phyloP scores from a whole-genome alignment of 495 filamentous ascomycete species.

The Aspergillus wentii region DNA sequence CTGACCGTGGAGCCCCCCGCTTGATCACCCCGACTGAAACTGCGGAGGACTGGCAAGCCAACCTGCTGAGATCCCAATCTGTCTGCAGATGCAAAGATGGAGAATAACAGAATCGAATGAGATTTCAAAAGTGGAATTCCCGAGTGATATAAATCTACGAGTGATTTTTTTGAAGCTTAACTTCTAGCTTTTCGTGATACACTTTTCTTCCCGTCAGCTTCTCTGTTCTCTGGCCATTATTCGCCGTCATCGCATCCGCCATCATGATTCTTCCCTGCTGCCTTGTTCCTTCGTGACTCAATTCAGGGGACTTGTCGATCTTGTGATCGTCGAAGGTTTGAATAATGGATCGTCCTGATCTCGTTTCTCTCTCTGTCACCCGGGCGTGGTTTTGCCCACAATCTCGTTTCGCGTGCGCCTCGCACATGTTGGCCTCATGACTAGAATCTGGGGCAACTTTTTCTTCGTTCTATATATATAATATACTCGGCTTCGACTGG shows the following conservation, averaged over 20 bases:
- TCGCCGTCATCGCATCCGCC: no score
- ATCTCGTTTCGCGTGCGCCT: constrained; percentile 13
- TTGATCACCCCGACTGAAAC: not conserved
- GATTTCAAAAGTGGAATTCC: no score
- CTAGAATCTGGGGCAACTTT: not conserved
- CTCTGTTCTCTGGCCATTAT: no score
- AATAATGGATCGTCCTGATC: constrained; percentile 1
- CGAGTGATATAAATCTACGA: no score
- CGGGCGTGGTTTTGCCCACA: no score
- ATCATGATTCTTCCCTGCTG: constrained; percentile 1
- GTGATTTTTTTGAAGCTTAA: no score
- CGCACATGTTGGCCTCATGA: constrained; percentile 14
- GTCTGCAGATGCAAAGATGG: not conserved
- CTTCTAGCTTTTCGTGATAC: no score
- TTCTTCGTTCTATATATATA: no score
- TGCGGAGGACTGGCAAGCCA: not conserved
- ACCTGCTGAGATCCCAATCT: not conserved
- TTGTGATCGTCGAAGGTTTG: constrained; percentile 1
- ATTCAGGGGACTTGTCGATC: constrained; percentile 1
- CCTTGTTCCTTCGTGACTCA: constrained; percentile 6
- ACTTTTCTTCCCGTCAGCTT: no score
- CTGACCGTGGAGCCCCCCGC: constrained; percentile 4
- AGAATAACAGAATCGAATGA: no score
- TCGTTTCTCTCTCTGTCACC: not conserved
- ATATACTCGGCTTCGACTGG: no score